phyloP scores from a whole-genome alignment of 306 rosid genomes.

The Carpinus fangiana region DNA sequence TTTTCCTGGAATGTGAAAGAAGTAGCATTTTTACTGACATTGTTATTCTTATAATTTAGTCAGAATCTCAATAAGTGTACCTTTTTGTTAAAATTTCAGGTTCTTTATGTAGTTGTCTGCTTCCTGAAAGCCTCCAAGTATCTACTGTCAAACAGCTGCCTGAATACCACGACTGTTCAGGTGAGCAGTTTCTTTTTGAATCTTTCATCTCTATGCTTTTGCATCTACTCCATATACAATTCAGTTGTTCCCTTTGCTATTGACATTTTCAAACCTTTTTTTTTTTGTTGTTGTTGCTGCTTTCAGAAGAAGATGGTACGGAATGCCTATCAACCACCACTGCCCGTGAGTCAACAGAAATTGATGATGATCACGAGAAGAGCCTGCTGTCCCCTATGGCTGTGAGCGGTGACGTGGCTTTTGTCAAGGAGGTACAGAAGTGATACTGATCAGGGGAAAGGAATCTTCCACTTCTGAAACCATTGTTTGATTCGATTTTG shows the following conservation, averaged over 20 bases:
- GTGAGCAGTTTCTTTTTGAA: conserved; percentile 40
- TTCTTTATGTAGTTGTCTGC: conserved; percentile 84
- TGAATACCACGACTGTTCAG: conserved; percentile 69
- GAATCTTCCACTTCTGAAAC: neutral
- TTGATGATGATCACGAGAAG: conserved; percentile 65
- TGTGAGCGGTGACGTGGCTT: conserved; percentile 48
- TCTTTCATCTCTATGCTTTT: neutral
- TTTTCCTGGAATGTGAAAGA: neutral
- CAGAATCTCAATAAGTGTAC: conserved; percentile 12
- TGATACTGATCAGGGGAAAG: neutral
- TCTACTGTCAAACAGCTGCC: conserved; percentile 77
- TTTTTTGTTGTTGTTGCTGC: conserved; percentile 23
- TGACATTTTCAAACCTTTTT: conserved; percentile 22
- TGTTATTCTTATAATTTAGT: conserved; percentile 8
- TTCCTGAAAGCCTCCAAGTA: conserved; percentile 92
- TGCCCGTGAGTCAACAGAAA: conserved; percentile 45
- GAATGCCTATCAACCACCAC: conserved; percentile 56
- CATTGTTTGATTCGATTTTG: conserved; percentile 6
- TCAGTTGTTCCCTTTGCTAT: conserved; percentile 12
- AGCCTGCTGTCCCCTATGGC: conserved; percentile 53
- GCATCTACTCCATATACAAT: conserved; percentile 12
- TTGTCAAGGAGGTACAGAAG: conserved; percentile 52
- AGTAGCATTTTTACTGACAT: neutral
- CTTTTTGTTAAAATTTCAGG: conserved; percentile 61
- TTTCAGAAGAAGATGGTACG: conserved; percentile 62